A percentile compares a stretch with the other conserved stretches of the same genome.
Conservation (phyloP, 257 asterid genomes). For the Solanum etuberosum region DNA sequence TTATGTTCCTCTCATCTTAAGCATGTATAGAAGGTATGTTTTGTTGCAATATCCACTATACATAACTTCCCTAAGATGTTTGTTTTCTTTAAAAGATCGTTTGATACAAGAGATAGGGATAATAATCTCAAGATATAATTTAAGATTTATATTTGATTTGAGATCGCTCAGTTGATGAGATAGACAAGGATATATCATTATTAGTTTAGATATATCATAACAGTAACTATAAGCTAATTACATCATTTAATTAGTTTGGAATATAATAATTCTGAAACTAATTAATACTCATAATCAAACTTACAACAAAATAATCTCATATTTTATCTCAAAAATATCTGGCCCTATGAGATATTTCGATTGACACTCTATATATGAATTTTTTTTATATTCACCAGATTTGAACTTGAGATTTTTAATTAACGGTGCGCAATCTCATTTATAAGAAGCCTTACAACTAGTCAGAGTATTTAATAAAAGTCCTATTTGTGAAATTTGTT, state of each 20-base stretch:
- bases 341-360: background rate
- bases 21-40: conserved; percentile 17
- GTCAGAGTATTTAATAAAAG: background rate
- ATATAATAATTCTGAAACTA: background rate
- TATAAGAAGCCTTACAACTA: background rate
- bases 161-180: rapidly evolving
- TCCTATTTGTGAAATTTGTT: background rate
- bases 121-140: background rate
- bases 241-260: background rate
- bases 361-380: no score
- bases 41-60: conserved; percentile 35
- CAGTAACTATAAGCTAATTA: background rate
- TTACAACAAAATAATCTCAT: background rate
- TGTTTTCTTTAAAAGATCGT: background rate
- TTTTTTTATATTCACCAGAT: background rate
- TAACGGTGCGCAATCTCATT: background rate
- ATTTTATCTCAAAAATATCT: background rate
- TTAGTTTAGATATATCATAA: background rate
- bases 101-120: no score
- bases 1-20: conserved; percentile 15
- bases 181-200: background rate
- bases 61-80: background rate
- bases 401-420: background rate
- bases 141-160: background rate
- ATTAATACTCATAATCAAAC: background rate